Evolutionary conservation across 495 filamentous ascomycete genomes (phyloP), one percentile per base, ranked within the genome.

Genomic region (Aspergillus bridgeri): DNA sequence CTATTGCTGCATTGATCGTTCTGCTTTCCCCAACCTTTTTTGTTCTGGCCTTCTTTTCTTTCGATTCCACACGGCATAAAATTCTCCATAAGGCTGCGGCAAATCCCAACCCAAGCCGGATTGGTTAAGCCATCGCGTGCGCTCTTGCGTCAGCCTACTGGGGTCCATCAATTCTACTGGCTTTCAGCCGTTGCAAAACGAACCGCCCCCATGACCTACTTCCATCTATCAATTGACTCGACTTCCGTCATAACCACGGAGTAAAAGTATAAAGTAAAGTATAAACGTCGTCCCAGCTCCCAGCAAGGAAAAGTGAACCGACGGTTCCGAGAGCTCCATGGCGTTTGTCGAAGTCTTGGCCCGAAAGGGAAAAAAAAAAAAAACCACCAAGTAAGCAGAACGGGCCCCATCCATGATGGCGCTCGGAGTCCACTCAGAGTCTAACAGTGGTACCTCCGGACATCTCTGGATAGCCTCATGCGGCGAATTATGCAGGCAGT

Each of bases 1-100:
- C n/a, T n/a, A n/a, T n/a, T n/a, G n/a, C n/a, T n/a, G n/a, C n/a
- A n/a, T n/a, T n/a, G n/a, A n/a, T 38, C 8, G 2, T 11, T 38
- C 13, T 38, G 11, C 33, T 15, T 38, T 15, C 33, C 27, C 5
- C 25, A 7, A 7, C 25, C 11, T 7, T 29, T 29, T 9, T 29
- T 29, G 2, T 3, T 29, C 17, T 38, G n/a, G n/a, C n/a, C 17
- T 15, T 38, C 17, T 15, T 4, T 15, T 38, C 9, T 38, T 38
- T 15, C 1, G 17, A 38, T 38, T 38, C 33, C 33, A 29, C 27
- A 54, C 22, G 42, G 38, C 38, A 29, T 50, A 9, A 18, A 29
- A 38, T 52, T 46, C 49, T 43, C 48, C 49, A 52, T 58, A 58
- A 58, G 56, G 56, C 56, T 58, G 49, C 56, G 56, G 56, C 56